A percentile compares a stretch with the other conserved stretches of the same genome.
phyloP scores from a whole-genome alignment of 768 basidiomycete genomes.

The Lyophyllum semitale region DNA sequence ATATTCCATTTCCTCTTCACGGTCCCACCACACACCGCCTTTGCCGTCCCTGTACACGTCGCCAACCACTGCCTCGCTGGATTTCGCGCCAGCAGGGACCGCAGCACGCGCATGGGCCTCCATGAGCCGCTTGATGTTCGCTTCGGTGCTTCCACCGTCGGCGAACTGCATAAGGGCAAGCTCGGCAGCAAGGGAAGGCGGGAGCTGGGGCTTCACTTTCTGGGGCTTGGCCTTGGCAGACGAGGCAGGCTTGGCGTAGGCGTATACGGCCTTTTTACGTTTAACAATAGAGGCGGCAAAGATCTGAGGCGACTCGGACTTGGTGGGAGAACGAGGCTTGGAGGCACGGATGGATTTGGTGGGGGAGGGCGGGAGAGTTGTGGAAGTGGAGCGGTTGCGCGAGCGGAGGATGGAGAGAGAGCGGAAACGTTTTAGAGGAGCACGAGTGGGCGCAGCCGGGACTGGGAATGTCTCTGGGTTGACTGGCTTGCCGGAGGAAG shows the following conservation, averaged over 20 bases:
- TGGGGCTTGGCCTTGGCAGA: constrained; percentile 38
- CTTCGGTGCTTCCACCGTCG: constrained; percentile 62
- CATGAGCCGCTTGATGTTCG: constrained; percentile 55
- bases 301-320: constrained; percentile 18
- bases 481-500: constrained; percentile 21
- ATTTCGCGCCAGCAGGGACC: constrained; percentile 18
- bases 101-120: constrained; percentile 53
- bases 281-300: constrained; percentile 37
- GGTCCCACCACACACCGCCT: constrained; percentile 72
- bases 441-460: constrained; percentile 20
- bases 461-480: constrained; percentile 18
- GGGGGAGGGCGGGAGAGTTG: constrained; percentile 20
- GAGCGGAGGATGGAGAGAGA: constrained; percentile 53
- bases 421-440: constrained; percentile 43
- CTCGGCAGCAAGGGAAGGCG: constrained; percentile 63
- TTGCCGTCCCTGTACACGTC: constrained; percentile 62
- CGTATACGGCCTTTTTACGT: constrained; percentile 57
- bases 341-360: constrained; percentile 25
- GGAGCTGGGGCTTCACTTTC: constrained; percentile 23
- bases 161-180: constrained; percentile 70
- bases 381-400: constrained; percentile 31
- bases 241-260: constrained; percentile 46
- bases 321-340: constrained; percentile 18
- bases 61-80: constrained; percentile 34
- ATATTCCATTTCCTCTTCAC: constrained; percentile 72